Evolutionary conservation across 2,329 filamentous ascomycete species (phyloP).

Genomic region (Ophiosphaerella herpotricha): DNA sequence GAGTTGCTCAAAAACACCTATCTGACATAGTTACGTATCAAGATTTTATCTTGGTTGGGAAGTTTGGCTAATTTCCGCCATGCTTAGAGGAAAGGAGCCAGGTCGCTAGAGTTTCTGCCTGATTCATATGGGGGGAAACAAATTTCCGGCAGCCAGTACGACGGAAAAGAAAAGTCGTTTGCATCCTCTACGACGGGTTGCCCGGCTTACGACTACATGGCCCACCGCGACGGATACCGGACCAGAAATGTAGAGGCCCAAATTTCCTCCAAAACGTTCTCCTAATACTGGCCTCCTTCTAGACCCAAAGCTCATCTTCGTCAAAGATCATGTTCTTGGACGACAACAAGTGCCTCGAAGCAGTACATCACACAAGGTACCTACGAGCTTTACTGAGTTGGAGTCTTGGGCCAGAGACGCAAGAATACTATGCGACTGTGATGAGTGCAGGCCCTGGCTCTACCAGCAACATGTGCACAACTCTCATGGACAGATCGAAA

Average conservation of each 20-base stretch:
- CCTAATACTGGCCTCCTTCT: slow-evolving; percentile 16
- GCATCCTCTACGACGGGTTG: slow-evolving; percentile 11
- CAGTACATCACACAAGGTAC: background rate
- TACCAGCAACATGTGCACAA: slow-evolving; percentile 11
- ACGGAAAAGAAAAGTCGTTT: slow-evolving; percentile 8
- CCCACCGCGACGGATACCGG: background rate
- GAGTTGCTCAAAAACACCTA: no score
- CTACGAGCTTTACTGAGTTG: slow-evolving; percentile 8
- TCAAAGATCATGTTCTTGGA: slow-evolving; percentile 19
- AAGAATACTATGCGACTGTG: slow-evolving; percentile 13
- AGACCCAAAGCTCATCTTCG: slow-evolving; percentile 16
- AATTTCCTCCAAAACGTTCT: slow-evolving; percentile 16
- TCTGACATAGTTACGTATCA: no score
- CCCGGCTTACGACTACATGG: slow-evolving; percentile 2
- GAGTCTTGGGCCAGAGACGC: slow-evolving; percentile 4
- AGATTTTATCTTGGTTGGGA: no score
- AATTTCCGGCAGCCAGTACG: background rate
- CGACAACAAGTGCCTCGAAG: slow-evolving; percentile 1
- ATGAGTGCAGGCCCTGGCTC: slow-evolving; percentile 16
- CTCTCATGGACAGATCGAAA: slow-evolving; percentile 13
- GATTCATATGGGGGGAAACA: background rate
- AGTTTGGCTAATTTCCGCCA: no score
- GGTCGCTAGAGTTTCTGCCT: background rate
- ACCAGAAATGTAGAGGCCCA: slow-evolving; percentile 11
- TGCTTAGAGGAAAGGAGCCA: no score